A percentile compares a stretch with the other conserved stretches of the same genome.
Conservation (phyloP, 2,329 filamentous ascomycete genomes). For the Sporothrix pseudoabietina region DNA sequence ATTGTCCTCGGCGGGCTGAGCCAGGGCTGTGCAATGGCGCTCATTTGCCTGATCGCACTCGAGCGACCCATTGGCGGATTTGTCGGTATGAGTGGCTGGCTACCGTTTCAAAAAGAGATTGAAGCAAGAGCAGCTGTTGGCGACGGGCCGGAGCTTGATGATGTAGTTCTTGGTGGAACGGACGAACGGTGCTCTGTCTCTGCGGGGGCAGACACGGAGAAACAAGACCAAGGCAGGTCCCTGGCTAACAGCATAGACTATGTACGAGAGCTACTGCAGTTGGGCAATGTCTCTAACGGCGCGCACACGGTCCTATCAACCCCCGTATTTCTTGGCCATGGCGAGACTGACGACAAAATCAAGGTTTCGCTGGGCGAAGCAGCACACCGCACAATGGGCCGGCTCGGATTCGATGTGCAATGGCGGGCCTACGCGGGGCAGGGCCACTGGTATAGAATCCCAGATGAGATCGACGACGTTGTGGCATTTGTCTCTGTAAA, state of each 20-base stretch:
- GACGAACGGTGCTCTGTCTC: background rate
- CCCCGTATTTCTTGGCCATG: constrained; percentile 51
- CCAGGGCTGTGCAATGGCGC: constrained; percentile 24
- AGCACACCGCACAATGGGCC: constrained; percentile 39
- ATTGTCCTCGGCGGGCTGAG: constrained; percentile 51
- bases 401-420: constrained; percentile 42
- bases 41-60: constrained; percentile 13
- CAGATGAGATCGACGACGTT: constrained; percentile 53
- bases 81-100: constrained; percentile 29
- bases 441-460: constrained; percentile 54
- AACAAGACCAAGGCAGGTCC: background rate
- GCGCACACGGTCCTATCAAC: constrained; percentile 37
- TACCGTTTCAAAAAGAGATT: constrained; percentile 39
- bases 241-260: background rate
- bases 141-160: background rate
- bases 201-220: background rate
- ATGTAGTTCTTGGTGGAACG: background rate
- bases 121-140: constrained; percentile 39
- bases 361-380: constrained; percentile 40
- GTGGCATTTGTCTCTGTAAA: constrained; percentile 8
- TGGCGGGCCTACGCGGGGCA: constrained; percentile 47
- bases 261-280: constrained; percentile 18
- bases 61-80: constrained; percentile 27
- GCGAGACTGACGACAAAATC: constrained; percentile 46
- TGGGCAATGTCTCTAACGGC: constrained; percentile 10